phyloP scores from a whole-genome alignment of 306 rosid genomes.

The Cyamopsis tetragonoloba region DNA sequence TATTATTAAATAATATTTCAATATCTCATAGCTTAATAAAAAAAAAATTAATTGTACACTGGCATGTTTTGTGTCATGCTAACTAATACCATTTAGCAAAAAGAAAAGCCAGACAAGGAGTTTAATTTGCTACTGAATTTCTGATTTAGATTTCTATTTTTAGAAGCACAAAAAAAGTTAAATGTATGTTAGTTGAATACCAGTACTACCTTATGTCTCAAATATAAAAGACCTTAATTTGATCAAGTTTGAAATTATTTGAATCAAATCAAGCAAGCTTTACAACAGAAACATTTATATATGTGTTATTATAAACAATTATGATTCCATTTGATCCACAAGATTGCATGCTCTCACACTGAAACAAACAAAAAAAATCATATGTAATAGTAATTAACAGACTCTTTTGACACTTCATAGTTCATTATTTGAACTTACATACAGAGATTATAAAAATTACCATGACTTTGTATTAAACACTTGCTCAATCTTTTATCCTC shows the following conservation, averaged over 20 bases:
- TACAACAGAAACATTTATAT: not conserved
- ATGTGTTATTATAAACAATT: not conserved
- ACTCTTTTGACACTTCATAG: not conserved
- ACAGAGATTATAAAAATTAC: not conserved
- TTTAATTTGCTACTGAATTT: not conserved
- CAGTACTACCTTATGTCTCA: too few species aligned
- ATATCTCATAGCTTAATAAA: too few species aligned
- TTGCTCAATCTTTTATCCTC: not conserved
- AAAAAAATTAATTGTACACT: too few species aligned
- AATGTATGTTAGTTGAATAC: too few species aligned
- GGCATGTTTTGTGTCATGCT: too few species aligned
- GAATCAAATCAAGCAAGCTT: too few species aligned
- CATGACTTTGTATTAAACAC: not conserved
- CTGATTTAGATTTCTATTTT: not conserved
- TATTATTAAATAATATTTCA: too few species aligned
- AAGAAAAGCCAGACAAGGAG: not conserved
- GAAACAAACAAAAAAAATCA: not conserved
- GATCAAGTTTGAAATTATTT: too few species aligned
- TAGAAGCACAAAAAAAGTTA: not conserved
- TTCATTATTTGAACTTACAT: slow-evolving; percentile 17
- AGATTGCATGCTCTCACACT: not conserved
- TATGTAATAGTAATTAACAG: not conserved
- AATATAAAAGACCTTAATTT: too few species aligned
- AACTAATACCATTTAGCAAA: not conserved
- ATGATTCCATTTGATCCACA: not conserved